A percentile compares a stretch with the other conserved stretches of the same genome.
Evolutionary conservation across 495 filamentous ascomycete genomes (phyloP).

Genomic region (Acidomyces sp.): DNA sequence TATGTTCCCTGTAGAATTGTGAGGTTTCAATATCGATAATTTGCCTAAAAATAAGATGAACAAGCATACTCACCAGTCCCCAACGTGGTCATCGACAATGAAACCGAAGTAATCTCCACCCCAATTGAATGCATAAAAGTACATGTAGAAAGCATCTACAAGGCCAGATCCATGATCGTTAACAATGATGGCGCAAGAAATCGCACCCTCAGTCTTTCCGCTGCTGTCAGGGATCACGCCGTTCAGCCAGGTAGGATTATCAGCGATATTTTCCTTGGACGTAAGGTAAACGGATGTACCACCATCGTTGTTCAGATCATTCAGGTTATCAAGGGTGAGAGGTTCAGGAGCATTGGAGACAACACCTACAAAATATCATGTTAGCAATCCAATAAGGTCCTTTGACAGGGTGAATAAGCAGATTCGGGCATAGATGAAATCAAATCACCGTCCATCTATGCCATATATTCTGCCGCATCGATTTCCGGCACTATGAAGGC

Average conservation of each 20-base stretch:
- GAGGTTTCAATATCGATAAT: no score
- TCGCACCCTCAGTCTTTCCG: constrained; percentile 36
- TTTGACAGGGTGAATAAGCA: no score
- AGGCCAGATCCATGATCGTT: constrained; percentile 41
- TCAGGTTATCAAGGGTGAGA: constrained; percentile 43
- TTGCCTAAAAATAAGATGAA: no score
- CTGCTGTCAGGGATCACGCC: constrained; percentile 32
- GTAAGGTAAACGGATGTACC: constrained; percentile 46
- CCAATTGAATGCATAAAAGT: constrained; percentile 53
- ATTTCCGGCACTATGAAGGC: no score
- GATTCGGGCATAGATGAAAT: no score
- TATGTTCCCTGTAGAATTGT: no score
- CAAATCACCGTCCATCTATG: no score
- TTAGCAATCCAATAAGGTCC: no score
- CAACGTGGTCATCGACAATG: constrained; percentile 46
- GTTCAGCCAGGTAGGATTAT: constrained; percentile 40
- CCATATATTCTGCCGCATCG: no score
- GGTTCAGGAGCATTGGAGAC: constrained; percentile 33
- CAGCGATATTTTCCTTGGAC: constrained; percentile 42
- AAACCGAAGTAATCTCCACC: constrained; percentile 23
- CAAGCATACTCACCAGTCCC: no score
- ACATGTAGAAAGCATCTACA: constrained; percentile 57
- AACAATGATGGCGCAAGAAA: constrained; percentile 40
- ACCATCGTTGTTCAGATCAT: constrained; percentile 22
- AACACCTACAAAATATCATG: no score